These are phyloP conservation scores for Phialophora chinensis DNA, from an alignment of 2,329 filamentous ascomycete species.

Conservation along the genomic window DNA sequence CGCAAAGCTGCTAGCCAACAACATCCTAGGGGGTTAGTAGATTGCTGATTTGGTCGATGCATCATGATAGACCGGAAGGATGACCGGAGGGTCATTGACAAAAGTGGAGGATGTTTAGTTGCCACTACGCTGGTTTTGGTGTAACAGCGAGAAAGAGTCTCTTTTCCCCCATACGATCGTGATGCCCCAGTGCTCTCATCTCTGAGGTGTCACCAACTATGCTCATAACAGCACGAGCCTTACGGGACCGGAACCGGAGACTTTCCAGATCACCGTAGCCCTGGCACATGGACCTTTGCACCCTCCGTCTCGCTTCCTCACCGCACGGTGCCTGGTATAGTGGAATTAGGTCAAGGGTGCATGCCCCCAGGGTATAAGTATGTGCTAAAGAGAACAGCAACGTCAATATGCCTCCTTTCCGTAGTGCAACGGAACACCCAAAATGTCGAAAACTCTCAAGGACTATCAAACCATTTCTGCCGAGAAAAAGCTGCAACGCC, in stretches of 20 bases:
- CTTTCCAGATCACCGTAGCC: background rate
- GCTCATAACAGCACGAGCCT: background rate
- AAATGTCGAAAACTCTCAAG: conserved; percentile 5
- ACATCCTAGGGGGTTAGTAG: no score
- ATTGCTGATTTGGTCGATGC: no score
- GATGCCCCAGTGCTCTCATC: background rate
- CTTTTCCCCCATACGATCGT: no score
- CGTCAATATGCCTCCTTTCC: background rate
- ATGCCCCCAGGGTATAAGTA: conserved; percentile 14
- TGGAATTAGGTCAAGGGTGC: no score
- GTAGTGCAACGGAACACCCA: background rate
- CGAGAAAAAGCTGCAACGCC: conserved; percentile 29
- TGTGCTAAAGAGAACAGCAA: background rate
- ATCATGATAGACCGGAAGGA: no score
- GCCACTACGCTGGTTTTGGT: no score
- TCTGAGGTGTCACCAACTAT: background rate
- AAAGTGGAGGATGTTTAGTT: no score
- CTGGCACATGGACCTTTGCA: background rate
- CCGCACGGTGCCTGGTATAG: no score
- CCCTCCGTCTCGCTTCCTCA: no score
- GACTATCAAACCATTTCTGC: conserved; percentile 26
- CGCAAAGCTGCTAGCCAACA: no score
- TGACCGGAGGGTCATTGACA: no score
- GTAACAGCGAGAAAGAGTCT: no score
- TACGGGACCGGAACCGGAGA: conserved; percentile 21